phyloP scores from a whole-genome alignment of 257 asterid species.

The Primulina eburnea region DNA sequence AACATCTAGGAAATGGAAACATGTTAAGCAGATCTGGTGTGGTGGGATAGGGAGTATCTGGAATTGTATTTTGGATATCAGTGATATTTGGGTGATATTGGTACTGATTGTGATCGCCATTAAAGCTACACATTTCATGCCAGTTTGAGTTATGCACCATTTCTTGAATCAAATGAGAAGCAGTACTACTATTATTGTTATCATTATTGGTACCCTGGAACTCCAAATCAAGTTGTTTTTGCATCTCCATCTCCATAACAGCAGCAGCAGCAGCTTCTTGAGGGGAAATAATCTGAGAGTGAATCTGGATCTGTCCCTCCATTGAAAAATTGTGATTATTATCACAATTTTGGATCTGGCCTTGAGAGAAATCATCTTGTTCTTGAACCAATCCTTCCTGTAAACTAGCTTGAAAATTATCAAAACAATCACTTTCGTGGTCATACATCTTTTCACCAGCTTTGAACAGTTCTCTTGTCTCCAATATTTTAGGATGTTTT shows the following conservation, averaged over 20 bases:
- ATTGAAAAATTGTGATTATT: conserved; percentile 36
- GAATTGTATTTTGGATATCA: conserved; percentile 21
- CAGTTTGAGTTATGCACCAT: conserved; percentile 41
- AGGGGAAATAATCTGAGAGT: conserved; percentile 24
- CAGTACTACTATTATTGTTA: conserved; percentile 10
- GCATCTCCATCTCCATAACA: conserved; percentile 65
- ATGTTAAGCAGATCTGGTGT: conserved; percentile 63
- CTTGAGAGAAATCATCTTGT: conserved; percentile 48
- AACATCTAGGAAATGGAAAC: conserved; percentile 59
- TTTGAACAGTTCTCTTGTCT: conserved; percentile 24
- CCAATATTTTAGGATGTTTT: conserved; percentile 21
- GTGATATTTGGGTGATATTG: conserved; percentile 31
- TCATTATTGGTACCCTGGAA: conserved; percentile 42
- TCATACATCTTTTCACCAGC: conserved; percentile 43
- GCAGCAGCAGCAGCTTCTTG: conserved; percentile 34
- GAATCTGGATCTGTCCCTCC: conserved; percentile 33
- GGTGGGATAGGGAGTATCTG: conserved; percentile 34
- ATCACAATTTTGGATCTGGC: conserved; percentile 33
- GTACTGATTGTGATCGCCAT: conserved; percentile 22
- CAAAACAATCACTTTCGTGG: conserved; percentile 49
- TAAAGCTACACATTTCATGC: conserved; percentile 41
- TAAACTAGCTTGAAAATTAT: conserved; percentile 30
- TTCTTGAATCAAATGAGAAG: conserved; percentile 30
- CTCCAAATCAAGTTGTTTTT: conserved; percentile 44
- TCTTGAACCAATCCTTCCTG: conserved; percentile 36